These are phyloP conservation scores for Marasmius tenuissimus DNA, from an alignment of 1,284 basidiomycete species.

Conservation along the genomic window DNA sequence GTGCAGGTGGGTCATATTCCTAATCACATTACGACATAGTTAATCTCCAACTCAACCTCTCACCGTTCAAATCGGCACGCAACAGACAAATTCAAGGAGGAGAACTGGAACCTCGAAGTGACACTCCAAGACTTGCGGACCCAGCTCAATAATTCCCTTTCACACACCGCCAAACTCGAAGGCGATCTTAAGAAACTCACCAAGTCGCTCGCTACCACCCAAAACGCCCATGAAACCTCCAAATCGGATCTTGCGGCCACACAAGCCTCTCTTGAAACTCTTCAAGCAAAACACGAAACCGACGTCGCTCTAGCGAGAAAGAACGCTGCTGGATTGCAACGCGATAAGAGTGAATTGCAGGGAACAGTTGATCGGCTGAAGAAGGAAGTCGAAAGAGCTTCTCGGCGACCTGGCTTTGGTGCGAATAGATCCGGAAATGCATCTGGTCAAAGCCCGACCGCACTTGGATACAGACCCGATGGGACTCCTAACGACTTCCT, in stretches of 20 bases:
- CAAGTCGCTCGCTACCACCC: constrained; percentile 70
- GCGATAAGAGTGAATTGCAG: constrained; percentile 92
- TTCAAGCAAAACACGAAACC: constrained; percentile 90
- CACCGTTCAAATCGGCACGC: too few relatives aligned
- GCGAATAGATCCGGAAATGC: neutral
- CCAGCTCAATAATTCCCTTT: constrained; percentile 68
- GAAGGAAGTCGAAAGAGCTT: constrained; percentile 63
- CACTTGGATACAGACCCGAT: constrained; percentile 15
- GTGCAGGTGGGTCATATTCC: constrained; percentile 71
- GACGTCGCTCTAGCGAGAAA: constrained; percentile 90
- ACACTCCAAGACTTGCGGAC: constrained; percentile 84
- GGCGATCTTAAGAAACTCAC: constrained; percentile 82
- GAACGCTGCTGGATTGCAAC: constrained; percentile 81
- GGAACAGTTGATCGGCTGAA: constrained; percentile 76
- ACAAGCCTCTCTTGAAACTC: constrained; percentile 60
- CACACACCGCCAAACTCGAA: constrained; percentile 71
- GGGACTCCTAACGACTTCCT: constrained; percentile 42
- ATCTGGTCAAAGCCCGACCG: neutral
- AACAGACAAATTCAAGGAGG: constrained; percentile 87
- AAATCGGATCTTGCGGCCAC: constrained; percentile 60
- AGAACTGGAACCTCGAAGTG: constrained; percentile 98
- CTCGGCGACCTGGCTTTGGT: constrained; percentile 39
- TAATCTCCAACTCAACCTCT: constrained; percentile 7
- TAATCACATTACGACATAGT: neutral
- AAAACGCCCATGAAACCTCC: constrained; percentile 78